Base-by-base conservation (phyloP, 1,284 basidiomycete species). In the Malassezia brasiliensis region DNA sequence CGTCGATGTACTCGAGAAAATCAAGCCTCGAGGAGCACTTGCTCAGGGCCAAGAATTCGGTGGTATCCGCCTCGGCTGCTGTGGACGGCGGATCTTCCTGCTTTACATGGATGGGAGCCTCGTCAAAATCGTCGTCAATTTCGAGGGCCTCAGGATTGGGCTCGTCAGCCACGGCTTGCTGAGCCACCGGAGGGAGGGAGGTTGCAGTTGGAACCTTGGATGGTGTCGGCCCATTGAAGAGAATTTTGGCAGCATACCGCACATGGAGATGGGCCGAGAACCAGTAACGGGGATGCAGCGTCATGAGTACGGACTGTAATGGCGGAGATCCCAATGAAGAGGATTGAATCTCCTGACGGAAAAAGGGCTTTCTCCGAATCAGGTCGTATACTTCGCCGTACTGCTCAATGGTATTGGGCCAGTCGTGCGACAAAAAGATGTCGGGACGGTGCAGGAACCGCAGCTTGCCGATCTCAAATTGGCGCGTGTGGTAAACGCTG, bases 191-290 rank as follows among this genome's bases (percentile, higher is more conserved):
- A 19, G 17, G 17, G 12, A 45, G 22, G 17, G 8, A 45, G 10
- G 25, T 9, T 25, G 25, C 25, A 28, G 22, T 22, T 19, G 30
- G 30, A 14, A 22, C 14, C 6, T 17, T 11, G 6, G n/a, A 19
- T 1, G 11, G 40, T 15, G 20, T 9, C 22, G 40, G 40, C 7
- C 8, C 42, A 28, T 31, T 14, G 31, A 47, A 47, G 32, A 32
- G 19, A 19, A 56, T 53, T 9, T 59, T 12, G 5, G 71, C 69
- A 10, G 69, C 60, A 34, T 70, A 82, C 47, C 86, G 85, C 59
- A 87, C 85, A 72, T 99, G 94, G 47, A 98, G 69, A 77, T 99
- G 94, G 0, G 91, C 94, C 1, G 88, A 78, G 74, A 96, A 96
- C 94, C 94, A 99, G 81, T 87, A 87, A n/a, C 79, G 69, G 0